Evolutionary conservation across 768 basidiomycete species (phyloP).

Genomic region (Phlebiopsis gigantea): DNA sequence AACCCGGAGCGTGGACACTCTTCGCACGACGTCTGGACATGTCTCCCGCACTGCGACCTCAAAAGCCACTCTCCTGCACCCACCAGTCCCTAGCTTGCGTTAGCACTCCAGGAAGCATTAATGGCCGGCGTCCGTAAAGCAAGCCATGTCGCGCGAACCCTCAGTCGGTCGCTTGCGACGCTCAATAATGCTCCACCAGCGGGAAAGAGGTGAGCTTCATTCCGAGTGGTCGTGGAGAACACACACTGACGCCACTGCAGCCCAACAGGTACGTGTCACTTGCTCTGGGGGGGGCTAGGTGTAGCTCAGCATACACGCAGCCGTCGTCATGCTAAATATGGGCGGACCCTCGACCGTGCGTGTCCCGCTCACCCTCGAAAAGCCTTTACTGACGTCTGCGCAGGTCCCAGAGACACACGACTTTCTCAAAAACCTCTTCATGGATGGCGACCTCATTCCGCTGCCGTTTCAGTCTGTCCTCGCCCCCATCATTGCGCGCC

Average conservation of each 20-base stretch:
- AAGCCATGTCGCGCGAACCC: background rate
- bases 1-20: constrained; percentile 5
- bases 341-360: constrained; percentile 90
- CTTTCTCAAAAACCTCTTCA: constrained; percentile 90
- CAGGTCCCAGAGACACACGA: constrained; percentile 90
- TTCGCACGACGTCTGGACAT: constrained; percentile 5
- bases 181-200: constrained; percentile 33
- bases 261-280: constrained; percentile 22
- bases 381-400: background rate
- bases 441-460: constrained; percentile 91
- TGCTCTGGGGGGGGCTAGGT: background rate
- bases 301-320: constrained; percentile 29
- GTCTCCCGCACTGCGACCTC: background rate
- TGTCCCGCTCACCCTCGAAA: constrained; percentile 7
- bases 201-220: constrained; percentile 37
- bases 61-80: constrained; percentile 4
- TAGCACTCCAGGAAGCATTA: background rate
- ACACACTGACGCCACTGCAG: constrained; percentile 12
- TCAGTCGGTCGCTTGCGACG: constrained; percentile 32
- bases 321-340: constrained; percentile 98
- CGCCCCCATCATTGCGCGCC: constrained; percentile 83
- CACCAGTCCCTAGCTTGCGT: background rate
- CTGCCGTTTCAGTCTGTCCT: constrained; percentile 86
- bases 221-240: background rate
- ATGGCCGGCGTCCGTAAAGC: constrained; percentile 3